These are phyloP conservation scores for Camellia lanceoleosa DNA, from an alignment of 148 eudicot species.

Conservation along the genomic window DNA sequence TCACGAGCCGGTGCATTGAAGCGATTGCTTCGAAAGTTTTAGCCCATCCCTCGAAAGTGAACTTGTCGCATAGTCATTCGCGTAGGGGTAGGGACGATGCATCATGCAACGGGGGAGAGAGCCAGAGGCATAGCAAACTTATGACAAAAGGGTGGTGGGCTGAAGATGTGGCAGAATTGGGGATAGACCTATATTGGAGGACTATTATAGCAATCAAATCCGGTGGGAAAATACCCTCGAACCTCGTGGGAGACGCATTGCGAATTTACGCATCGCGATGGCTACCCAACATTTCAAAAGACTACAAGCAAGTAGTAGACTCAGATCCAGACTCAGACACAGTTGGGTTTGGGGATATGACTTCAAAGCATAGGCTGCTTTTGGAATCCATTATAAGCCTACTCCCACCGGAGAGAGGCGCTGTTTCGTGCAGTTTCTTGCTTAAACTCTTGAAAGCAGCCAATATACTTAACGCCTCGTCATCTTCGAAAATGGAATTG, in stretches of 20 bases:
- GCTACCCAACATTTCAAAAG: conserved; percentile 50
- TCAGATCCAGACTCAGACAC: conserved; percentile 30
- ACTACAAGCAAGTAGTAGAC: conserved; percentile 21
- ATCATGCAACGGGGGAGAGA: conserved; percentile 42
- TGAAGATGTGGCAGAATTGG: conserved; percentile 67
- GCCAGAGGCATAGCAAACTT: conserved; percentile 22
- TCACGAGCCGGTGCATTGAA: conserved; percentile 70
- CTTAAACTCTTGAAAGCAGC: conserved; percentile 63
- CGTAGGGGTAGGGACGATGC: conserved; percentile 36
- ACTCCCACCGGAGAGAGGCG: conserved; percentile 59
- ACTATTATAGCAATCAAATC: conserved; percentile 74
- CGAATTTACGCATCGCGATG: conserved; percentile 66
- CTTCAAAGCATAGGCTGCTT: conserved; percentile 38
- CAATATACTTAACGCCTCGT: conserved; percentile 47
- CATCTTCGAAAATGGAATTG: conserved; percentile 61
- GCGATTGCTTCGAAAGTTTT: conserved; percentile 54
- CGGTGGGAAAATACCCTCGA: conserved; percentile 50
- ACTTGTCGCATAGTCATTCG: conserved; percentile 43
- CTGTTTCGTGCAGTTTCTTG: conserved; percentile 70
- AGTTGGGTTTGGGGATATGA: conserved; percentile 29
- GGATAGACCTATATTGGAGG: conserved; percentile 76
- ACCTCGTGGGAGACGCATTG: conserved; percentile 69
- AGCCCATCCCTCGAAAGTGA: conserved; percentile 49
- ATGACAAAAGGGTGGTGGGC: conserved; percentile 78
- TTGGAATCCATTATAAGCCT: conserved; percentile 78